phyloP scores from a whole-genome alignment of 1,284 basidiomycete species.

The Malassezia slooffiae region DNA sequence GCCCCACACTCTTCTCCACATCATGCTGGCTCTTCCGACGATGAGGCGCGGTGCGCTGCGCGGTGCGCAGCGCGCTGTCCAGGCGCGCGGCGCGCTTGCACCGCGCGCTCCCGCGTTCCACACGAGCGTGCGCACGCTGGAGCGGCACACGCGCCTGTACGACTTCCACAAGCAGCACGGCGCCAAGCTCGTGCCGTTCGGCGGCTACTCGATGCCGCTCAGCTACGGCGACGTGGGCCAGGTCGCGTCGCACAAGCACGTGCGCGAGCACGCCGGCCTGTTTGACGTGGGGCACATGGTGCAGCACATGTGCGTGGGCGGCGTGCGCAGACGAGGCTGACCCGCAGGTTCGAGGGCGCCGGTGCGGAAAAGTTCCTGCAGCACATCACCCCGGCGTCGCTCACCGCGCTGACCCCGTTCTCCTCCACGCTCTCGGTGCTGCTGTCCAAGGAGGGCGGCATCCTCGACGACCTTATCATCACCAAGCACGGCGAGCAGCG shows the following conservation, averaged over 20 bases:
- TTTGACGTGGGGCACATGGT: conserved; percentile 99
- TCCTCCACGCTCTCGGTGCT: conserved; percentile 64
- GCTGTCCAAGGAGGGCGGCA: conserved; percentile 77
- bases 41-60: no score
- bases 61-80: neutral
- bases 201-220: conserved; percentile 89
- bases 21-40: no score
- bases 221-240: conserved; percentile 56
- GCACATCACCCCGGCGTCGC: conserved; percentile 55
- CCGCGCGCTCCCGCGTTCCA: neutral
- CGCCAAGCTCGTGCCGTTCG: conserved; percentile 94
- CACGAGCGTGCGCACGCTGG: no score
- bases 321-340: neutral
- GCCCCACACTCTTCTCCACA: no score
- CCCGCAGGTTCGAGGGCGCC: conserved; percentile 44
- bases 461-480: conserved; percentile 72
- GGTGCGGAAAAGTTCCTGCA: conserved; percentile 62
- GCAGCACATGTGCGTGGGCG: conserved; percentile 41
- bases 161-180: conserved; percentile 76
- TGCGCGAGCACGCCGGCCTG: conserved; percentile 69
- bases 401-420: conserved; percentile 63
- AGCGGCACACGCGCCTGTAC: conserved; percentile 61
- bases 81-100: neutral
- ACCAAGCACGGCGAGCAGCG: conserved; percentile 47
- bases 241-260: conserved; percentile 82